Evolutionary conservation across 106 monocot genomes (phyloP).

Genomic region (Gastrodia elata): DNA sequence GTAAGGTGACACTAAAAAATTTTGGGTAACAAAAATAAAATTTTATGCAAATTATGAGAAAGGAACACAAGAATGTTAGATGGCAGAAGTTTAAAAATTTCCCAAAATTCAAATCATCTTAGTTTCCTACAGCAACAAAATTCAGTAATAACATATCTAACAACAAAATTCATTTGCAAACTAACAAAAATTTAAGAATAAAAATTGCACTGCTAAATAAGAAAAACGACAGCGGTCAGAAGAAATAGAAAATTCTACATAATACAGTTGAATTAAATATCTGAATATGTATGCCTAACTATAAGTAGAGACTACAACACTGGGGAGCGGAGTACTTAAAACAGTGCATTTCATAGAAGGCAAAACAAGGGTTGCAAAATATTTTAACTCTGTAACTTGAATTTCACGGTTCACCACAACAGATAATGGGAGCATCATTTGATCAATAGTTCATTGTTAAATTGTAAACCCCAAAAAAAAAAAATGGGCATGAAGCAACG

Average conservation of each 20-base stretch:
- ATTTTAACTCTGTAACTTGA: not conserved
- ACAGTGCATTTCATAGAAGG: too few species aligned
- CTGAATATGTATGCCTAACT: too few species aligned
- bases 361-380: not conserved
- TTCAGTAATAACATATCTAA: too few species aligned
- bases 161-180: too few species aligned
- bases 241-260: not conserved
- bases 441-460: not conserved
- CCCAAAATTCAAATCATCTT: too few species aligned
- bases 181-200: too few species aligned
- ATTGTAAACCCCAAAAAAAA: not conserved
- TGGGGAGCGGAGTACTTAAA: too few species aligned
- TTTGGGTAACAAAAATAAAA: not conserved
- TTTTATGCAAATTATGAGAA: not conserved
- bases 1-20: not conserved
- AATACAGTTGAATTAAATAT: not conserved
- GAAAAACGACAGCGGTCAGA: not conserved
- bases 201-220: not conserved
- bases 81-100: too few species aligned
- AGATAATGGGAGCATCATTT: not conserved
- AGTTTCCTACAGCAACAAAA: too few species aligned
- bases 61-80: not conserved
- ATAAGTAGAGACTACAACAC: too few species aligned
- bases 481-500: too few species aligned
- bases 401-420: not conserved